Evolutionary conservation across 305 asterid genomes (phyloP), one percentile per base, ranked within the genome.

Genomic region (Fraxinus xanthoxyloides): DNA sequence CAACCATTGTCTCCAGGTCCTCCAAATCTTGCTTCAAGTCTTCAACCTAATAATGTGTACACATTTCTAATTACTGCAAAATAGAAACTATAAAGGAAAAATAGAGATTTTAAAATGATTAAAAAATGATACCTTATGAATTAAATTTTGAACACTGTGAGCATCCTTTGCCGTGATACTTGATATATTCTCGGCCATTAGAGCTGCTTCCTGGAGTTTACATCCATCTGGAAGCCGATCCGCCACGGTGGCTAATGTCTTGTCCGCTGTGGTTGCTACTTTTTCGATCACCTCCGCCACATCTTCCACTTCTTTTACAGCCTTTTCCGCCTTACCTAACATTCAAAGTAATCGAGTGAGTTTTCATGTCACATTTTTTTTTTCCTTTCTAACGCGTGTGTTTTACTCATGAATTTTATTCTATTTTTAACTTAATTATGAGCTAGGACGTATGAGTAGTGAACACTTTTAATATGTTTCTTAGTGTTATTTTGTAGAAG

Each of bases 1-100:
- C 92, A 74, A 87, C 87, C 85, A 88, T 85, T 15, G 81, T 76
- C 82, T 91, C 95, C 85, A 93, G 81, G 10, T 89, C 93, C 75
- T 88, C 87, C 79, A 93, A 75, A 76, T 93, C 97, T 86, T 90
- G 90, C 87, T 90, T 85, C 87, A 93, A 84, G 75, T 91, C 93
- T 77, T 85, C 92, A 78, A 86, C 94, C 97, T 93, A 86, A 63
- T 7, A n/a, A 28, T 24, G 7, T 4, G 2, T 4, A 7, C 8
- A 13, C 73, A 9, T 21, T n/a, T 10, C 31, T 32, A 15, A 9
- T 21, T 9, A n/a, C 4, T 59, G 24, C 35, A 77, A 7, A 19
- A 28, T 46, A 31, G n/a, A 74, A 0, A 65, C 34, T 21, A 6
- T 54, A 26, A 32, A 7, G 9, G 3, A 28, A 17, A 7, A 4